phyloP scores from a whole-genome alignment of 2,329 filamentous ascomycete species.

The Pezicula radicicola region DNA sequence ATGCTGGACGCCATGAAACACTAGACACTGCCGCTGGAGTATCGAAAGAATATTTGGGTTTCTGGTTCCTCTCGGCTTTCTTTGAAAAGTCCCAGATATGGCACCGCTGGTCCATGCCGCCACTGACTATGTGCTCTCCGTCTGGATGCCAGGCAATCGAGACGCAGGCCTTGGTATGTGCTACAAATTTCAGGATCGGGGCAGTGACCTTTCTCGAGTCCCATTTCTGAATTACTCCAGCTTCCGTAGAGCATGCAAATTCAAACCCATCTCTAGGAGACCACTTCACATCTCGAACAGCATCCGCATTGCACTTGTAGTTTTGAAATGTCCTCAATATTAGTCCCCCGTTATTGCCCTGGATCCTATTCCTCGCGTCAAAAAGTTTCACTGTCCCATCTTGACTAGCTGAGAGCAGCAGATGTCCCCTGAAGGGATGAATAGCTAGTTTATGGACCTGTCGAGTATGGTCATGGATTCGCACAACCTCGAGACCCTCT shows the following conservation, averaged over 20 bases:
- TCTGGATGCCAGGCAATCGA: constrained; percentile 67
- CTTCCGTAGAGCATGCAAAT: constrained; percentile 63
- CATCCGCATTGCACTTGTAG: constrained; percentile 46
- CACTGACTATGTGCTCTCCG: constrained; percentile 62
- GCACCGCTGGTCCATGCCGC: constrained; percentile 57
- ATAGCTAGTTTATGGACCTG: constrained; percentile 63
- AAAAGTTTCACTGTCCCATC: constrained; percentile 62
- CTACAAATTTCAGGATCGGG: constrained; percentile 57
- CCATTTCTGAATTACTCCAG: constrained; percentile 61
- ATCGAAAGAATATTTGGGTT: constrained; percentile 58
- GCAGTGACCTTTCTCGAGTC: constrained; percentile 53
- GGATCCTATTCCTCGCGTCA: constrained; percentile 47
- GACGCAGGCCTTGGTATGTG: constrained; percentile 57
- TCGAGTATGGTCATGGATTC: constrained; percentile 58
- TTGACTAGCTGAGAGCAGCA: constrained; percentile 60
- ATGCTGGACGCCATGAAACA: constrained; percentile 60
- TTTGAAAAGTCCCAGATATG: constrained; percentile 64
- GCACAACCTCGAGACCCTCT: constrained; percentile 44
- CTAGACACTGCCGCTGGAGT: constrained; percentile 58
- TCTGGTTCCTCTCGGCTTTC: constrained; percentile 60
- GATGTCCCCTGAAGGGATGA: constrained; percentile 56
- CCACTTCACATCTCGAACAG: constrained; percentile 63
- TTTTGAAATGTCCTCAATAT: constrained; percentile 34
- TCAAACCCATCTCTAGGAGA: constrained; percentile 58
- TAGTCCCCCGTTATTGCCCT: constrained; percentile 42